phyloP scores from a whole-genome alignment of 225 moss, liverwort and hornwort species.

The Pseudoscleropodium purum region DNA sequence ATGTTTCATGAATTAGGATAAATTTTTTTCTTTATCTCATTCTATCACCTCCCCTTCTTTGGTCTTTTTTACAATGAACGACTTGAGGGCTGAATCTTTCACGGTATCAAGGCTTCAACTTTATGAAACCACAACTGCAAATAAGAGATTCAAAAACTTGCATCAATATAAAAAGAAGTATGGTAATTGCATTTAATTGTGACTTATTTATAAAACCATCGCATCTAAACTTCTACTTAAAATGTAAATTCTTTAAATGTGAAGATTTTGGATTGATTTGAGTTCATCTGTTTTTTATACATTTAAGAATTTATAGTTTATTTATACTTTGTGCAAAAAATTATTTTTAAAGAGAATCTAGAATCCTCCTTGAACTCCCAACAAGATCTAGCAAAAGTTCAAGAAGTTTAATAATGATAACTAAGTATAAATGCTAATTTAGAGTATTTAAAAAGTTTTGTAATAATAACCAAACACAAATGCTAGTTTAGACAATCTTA shows the following conservation, averaged over 20 bases:
- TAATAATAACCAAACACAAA: neutral
- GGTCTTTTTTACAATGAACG: no score
- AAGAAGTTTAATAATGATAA: neutral
- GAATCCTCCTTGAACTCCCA: rapidly evolving
- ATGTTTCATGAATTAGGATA: no score
- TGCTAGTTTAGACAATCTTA: neutral
- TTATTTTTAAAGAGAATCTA: neutral
- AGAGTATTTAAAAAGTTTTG: neutral
- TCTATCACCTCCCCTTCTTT: no score
- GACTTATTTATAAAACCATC: neutral
- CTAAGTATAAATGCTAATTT: neutral
- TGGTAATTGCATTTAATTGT: neutral
- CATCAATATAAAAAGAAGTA: neutral
- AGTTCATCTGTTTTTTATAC: rapidly evolving
- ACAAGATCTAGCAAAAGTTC: neutral
- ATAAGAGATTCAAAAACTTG: neutral
- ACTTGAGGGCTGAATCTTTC: neutral
- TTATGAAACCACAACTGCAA: neutral
- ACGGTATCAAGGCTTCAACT: neutral
- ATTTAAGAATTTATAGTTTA: neutral
- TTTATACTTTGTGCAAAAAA: neutral
- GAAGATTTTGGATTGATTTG: rapidly evolving
- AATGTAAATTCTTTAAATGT: neutral
- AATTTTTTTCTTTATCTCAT: no score
- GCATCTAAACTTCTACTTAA: neutral